Percentiles rank a stretch among this genome's conserved stretches.
Evolutionary conservation across 805 yeast genomes (phyloP).

Genomic region (Lipomyces sp.): DNA sequence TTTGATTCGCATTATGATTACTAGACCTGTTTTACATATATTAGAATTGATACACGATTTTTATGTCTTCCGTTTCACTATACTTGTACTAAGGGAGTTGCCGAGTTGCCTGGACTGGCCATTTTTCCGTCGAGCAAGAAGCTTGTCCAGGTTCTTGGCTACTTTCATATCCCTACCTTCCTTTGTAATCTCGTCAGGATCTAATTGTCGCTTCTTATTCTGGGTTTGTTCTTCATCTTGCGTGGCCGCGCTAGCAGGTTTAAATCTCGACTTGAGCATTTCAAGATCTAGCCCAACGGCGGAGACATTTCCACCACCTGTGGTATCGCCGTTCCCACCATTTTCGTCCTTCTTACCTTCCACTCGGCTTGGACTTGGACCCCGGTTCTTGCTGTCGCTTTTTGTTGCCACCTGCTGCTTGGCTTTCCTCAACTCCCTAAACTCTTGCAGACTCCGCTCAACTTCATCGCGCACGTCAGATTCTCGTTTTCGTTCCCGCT

Average conservation of each 20-base stretch:
- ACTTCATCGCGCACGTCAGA: constrained; percentile 16
- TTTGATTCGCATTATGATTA: background rate
- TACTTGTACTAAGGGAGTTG: background rate
- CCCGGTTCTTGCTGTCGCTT: background rate
- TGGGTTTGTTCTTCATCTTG: background rate
- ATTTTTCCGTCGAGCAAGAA: background rate
- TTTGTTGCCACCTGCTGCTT: constrained; percentile 1
- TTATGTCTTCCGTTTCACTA: background rate
- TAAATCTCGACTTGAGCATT: background rate
- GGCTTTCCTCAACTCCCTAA: constrained; percentile 14
- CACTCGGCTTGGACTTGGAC: background rate
- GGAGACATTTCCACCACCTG: background rate
- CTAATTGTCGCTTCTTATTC: constrained; percentile 6
- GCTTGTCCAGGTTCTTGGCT: background rate
- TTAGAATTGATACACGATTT: background rate
- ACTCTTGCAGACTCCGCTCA: constrained; percentile 17
- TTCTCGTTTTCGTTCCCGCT: constrained; percentile 18
- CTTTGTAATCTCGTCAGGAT: background rate
- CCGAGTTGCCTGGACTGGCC: background rate
- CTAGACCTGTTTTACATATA: background rate
- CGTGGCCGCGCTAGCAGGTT: background rate
- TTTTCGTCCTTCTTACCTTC: background rate
- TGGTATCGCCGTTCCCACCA: background rate
- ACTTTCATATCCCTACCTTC: background rate
- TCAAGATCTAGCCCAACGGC: background rate